These are phyloP conservation scores for Gaeumannomyces sp. DNA, from an alignment of 2,329 filamentous ascomycete species.

Conservation along the genomic window DNA sequence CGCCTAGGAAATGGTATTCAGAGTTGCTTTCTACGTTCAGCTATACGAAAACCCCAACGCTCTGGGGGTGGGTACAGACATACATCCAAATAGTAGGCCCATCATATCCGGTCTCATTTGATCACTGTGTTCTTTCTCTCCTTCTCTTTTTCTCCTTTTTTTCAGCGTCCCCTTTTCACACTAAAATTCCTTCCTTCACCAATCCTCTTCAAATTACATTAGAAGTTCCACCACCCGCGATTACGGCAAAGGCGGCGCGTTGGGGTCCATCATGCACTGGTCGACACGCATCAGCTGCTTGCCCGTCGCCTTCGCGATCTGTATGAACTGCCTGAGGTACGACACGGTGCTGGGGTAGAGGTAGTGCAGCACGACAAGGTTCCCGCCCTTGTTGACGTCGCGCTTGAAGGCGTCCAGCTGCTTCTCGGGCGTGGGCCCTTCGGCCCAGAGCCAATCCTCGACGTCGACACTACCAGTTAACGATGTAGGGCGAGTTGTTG, in stretches of 20 bases:
- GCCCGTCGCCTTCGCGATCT: slow-evolving; percentile 55
- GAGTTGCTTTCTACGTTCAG: too few relatives aligned
- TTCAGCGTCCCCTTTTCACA: too few relatives aligned
- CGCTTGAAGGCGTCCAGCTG: slow-evolving; percentile 60
- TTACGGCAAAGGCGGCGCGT: slow-evolving; percentile 23
- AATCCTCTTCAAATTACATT: neutral
- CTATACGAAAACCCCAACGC: too few relatives aligned
- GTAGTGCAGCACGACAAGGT: slow-evolving; percentile 64
- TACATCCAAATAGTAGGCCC: neutral
- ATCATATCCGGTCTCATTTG: too few relatives aligned
- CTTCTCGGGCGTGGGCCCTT: slow-evolving; percentile 55
- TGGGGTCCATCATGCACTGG: slow-evolving; percentile 31
- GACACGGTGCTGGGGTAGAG: slow-evolving; percentile 57
- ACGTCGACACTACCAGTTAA: slow-evolving; percentile 67
- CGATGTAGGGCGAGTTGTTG: slow-evolving; percentile 48
- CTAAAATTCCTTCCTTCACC: too few relatives aligned
- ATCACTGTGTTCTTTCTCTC: too few relatives aligned
- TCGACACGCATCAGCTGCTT: slow-evolving; percentile 41
- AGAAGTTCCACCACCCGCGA: neutral
- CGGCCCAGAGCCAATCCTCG: slow-evolving; percentile 65
- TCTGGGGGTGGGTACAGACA: too few relatives aligned
- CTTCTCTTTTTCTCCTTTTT: too few relatives aligned
- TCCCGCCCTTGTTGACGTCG: slow-evolving; percentile 55
- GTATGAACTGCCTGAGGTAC: slow-evolving; percentile 60
- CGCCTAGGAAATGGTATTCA: too few relatives aligned